phyloP scores from a whole-genome alignment of 73 alveolate genomes.

The Vitrella brassicaformis region DNA sequence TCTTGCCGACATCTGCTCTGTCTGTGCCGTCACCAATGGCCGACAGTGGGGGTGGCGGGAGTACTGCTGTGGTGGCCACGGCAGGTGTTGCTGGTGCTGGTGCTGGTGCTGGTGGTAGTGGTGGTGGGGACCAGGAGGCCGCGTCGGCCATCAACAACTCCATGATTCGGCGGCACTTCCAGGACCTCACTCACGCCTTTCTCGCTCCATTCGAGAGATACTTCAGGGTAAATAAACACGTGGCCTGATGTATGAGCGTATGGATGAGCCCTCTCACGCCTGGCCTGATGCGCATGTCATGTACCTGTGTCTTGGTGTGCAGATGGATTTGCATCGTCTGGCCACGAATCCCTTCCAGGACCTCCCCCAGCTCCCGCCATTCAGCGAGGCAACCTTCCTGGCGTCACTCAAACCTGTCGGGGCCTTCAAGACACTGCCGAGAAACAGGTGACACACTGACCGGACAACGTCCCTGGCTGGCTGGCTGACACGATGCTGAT shows the following conservation, averaged over 20 bases:
- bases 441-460: neutral
- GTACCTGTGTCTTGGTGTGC: too few species aligned
- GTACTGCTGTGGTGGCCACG: too few species aligned
- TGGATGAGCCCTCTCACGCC: neutral
- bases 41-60: too few species aligned
- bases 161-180: neutral
- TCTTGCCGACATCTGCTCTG: too few species aligned
- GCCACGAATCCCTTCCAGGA: neutral
- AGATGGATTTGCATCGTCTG: too few species aligned
- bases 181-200: neutral
- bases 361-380: neutral
- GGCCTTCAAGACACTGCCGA: neutral
- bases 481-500: neutral
- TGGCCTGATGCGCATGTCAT: neutral
- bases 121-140: neutral
- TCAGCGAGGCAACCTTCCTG: neutral
- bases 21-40: too few species aligned
- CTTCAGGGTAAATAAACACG: neutral
- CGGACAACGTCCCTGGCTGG: neutral
- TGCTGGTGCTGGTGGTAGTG: neutral
- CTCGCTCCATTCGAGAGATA: neutral
- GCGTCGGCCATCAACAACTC: neutral
- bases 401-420: neutral
- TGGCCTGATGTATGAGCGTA: neutral
- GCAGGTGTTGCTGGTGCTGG: too few species aligned